Evolutionary conservation across 2,329 filamentous ascomycete species (phyloP), one percentile per base, ranked within the genome.

Genomic region (Colletotrichum magnum): DNA sequence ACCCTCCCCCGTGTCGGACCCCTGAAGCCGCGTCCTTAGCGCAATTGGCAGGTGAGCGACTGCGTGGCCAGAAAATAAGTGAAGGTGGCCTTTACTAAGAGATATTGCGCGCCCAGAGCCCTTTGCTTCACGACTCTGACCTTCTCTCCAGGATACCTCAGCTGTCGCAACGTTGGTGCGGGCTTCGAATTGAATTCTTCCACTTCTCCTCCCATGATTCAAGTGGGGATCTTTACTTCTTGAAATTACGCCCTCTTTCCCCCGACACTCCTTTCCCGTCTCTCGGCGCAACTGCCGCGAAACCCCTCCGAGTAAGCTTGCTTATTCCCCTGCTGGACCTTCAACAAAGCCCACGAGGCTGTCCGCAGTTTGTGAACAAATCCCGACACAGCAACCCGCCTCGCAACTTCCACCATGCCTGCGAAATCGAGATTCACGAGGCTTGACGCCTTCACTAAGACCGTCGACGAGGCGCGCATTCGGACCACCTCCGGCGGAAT

Each of bases 361-460:
- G 58, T 41, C 36, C 60, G 51, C 56, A 61, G 47, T 45, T 59
- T 52, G 53, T 57, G 51, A 50, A 57, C 39, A 57, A 21, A 65
- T 58, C 47, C 50, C 58, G 52, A 53, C 26, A 64, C 61, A 45
- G 39, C 32, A 51, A 62, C 15, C 12, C 39, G 36, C 47, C 52
- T 64, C 26, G 47, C 47, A 51, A 61, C 45, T 36, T 41, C 53
- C 70, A 77, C 73, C 58, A 98, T 98, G 96, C 87, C 95, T 73
- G 84, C 92, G 77, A 97, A 97, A 86, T 97, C 94, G 75, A 92
- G 96, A 81, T 98, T 99, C 80, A 97, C 93, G 69, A 92, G 92
- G 89, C 93, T 99, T 73, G 96, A 99, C 83, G 96, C 96, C 87
- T 99, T 99, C 81, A 97, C 95, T 59, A 99, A 99, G 84, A 99